A percentile compares a stretch with the other conserved stretches of the same genome.
These are phyloP conservation scores for Boeremia exigua DNA, from an alignment of 2,329 filamentous ascomycete species.

Conservation along the genomic window DNA sequence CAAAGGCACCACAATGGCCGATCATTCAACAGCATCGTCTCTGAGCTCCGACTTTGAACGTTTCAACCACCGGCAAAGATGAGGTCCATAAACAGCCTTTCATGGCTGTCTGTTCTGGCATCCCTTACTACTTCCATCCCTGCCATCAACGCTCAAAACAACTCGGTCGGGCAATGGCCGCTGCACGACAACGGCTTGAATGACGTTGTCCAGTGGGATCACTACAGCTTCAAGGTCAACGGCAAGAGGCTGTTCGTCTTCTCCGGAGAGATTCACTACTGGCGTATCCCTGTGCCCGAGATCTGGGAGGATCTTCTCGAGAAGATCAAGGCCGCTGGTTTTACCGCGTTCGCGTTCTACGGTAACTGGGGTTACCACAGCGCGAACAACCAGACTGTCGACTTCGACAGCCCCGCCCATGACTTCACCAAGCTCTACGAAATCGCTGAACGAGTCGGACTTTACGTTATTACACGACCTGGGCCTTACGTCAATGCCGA, in stretches of 20 bases:
- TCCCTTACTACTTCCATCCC: constrained; percentile 20
- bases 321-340: constrained; percentile 60
- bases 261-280: constrained; percentile 62
- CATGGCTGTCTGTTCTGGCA: constrained; percentile 33
- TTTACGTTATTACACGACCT: constrained; percentile 63
- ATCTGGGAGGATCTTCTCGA: constrained; percentile 60
- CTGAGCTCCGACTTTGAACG: constrained; percentile 23
- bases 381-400: constrained; percentile 53
- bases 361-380: constrained; percentile 58
- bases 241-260: constrained; percentile 60
- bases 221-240: constrained; percentile 60
- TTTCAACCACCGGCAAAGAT: constrained; percentile 25
- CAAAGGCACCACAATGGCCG: constrained; percentile 23
- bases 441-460: constrained; percentile 60
- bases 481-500: constrained; percentile 71
- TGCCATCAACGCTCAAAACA: constrained; percentile 33
- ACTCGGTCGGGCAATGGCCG: constrained; percentile 50
- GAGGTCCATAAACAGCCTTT: constrained; percentile 26
- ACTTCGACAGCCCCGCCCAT: constrained; percentile 61
- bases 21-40: constrained; percentile 16
- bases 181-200: constrained; percentile 57
- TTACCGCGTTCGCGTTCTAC: constrained; percentile 57
- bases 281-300: constrained; percentile 57
- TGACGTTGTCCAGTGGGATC: constrained; percentile 59
- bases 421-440: constrained; percentile 61